phyloP scores from a whole-genome alignment of 2,329 filamentous ascomycete genomes.

The Monosporascus cannonballus region DNA sequence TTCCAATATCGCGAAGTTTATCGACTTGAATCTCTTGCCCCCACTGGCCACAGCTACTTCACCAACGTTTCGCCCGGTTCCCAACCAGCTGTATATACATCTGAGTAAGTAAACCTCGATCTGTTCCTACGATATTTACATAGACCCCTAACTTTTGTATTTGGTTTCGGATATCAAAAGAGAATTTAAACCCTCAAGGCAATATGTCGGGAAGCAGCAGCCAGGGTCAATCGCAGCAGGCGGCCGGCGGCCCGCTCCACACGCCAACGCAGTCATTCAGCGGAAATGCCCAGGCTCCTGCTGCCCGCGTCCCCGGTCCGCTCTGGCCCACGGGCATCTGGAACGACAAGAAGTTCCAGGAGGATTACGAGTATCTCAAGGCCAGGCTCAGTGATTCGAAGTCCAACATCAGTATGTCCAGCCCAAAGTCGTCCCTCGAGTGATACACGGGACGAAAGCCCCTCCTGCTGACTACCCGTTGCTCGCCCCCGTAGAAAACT shows the following conservation, averaged over 20 bases:
- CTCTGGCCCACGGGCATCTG: slow-evolving; percentile 7
- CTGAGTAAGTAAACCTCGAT: too few relatives aligned
- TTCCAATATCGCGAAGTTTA: too few relatives aligned
- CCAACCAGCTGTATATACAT: too few relatives aligned
- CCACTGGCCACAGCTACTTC: too few relatives aligned
- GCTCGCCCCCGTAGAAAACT: slow-evolving; percentile 28
- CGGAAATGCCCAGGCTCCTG: slow-evolving; percentile 14
- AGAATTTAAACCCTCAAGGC: too few relatives aligned
- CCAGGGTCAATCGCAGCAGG: slow-evolving; percentile 14
- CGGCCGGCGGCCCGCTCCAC: slow-evolving; percentile 16
- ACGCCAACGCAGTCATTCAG: slow-evolving; percentile 26
- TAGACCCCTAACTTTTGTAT: too few relatives aligned
- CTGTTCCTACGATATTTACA: too few relatives aligned
- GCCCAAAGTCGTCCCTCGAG: not conserved
- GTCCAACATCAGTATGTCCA: slow-evolving; percentile 39
- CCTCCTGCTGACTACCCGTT: not conserved
- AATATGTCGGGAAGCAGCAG: slow-evolving; percentile 3
- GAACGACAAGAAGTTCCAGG: slow-evolving; percentile 32
- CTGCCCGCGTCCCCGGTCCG: slow-evolving; percentile 3
- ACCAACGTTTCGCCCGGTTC: too few relatives aligned
- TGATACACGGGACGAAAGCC: too few relatives aligned
- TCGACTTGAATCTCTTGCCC: too few relatives aligned
- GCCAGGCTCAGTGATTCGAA: slow-evolving; percentile 36
- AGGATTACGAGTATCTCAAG: slow-evolving; percentile 36
- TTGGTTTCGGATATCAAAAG: too few relatives aligned